Evolutionary conservation across 2,329 filamentous ascomycete genomes (phyloP).

Genomic region (Coniosporium tulheliwenetii): DNA sequence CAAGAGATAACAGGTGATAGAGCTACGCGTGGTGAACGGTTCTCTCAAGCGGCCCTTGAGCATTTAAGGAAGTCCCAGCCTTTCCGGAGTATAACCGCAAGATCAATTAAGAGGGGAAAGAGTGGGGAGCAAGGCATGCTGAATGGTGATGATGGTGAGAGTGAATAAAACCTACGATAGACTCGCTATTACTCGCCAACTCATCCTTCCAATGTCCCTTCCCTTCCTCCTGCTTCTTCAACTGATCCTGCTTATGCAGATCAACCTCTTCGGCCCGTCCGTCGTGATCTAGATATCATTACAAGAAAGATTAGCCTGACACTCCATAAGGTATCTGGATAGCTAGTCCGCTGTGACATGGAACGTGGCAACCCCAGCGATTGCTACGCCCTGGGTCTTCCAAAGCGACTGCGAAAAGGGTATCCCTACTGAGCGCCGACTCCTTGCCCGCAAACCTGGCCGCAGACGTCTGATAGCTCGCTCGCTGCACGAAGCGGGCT

Average conservation of each 20-base stretch:
- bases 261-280: constrained; percentile 28
- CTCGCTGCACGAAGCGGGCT: constrained; percentile 3
- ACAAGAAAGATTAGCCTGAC: no score
- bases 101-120: no score
- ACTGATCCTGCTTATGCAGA: constrained; percentile 45
- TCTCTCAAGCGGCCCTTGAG: neutral
- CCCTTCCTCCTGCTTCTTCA: constrained; percentile 37
- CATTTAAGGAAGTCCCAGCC: neutral
- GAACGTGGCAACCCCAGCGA: no score
- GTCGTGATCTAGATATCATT: constrained; percentile 22
- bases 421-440: constrained; percentile 23
- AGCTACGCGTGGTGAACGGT: no score
- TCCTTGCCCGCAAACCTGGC: constrained; percentile 25
- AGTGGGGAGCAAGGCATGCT: no score
- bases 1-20: neutral
- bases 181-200: constrained; percentile 66
- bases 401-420: neutral
- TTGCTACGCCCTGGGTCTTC: no score
- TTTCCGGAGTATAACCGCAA: neutral
- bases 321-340: no score
- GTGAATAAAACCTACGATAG: constrained; percentile 37
- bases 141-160: neutral
- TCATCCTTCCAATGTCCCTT: constrained; percentile 62
- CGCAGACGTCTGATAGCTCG: constrained; percentile 21
- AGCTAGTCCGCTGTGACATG: no score